Percentiles rank a stretch among this genome's conserved stretches.
Conservation (phyloP, 768 basidiomycete species). For the Rhodotorula graminis region DNA sequence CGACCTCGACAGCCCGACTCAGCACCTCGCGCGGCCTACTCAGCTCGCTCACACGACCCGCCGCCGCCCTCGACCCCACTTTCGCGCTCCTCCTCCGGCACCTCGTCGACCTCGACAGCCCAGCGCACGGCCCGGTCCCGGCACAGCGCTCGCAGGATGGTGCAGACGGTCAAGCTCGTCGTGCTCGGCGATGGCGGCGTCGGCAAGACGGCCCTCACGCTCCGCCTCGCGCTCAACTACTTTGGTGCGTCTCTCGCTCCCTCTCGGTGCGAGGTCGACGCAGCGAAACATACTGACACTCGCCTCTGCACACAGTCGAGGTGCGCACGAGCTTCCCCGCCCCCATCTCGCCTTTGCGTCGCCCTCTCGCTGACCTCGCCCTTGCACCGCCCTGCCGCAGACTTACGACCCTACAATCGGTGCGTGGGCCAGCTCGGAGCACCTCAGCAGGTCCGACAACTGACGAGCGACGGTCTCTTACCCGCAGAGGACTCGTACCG, state of each 20-base stretch:
- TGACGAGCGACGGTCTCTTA: too few relatives aligned
- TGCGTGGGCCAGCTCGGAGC: background rate
- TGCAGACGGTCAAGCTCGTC: slow-evolving; percentile 44
- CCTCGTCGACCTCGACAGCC: too few relatives aligned
- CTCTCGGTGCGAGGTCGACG: too few relatives aligned
- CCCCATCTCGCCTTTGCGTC: too few relatives aligned
- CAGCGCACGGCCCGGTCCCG: too few relatives aligned
- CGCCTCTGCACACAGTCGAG: too few relatives aligned
- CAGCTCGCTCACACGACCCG: too few relatives aligned
- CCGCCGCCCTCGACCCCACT: too few relatives aligned
- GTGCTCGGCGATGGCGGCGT: slow-evolving; percentile 51
- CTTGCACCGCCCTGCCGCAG: slow-evolving; percentile 6
- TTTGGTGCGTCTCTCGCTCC: background rate
- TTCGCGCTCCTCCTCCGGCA: background rate
- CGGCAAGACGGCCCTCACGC: slow-evolving; percentile 52
- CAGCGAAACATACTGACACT: too few relatives aligned
- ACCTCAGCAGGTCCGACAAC: background rate
- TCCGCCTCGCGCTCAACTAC: slow-evolving; percentile 44
- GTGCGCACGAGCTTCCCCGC: too few relatives aligned
- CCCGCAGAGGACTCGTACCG: slow-evolving; percentile 42
- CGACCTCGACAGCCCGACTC: too few relatives aligned
- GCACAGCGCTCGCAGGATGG: background rate
- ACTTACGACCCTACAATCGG: slow-evolving; percentile 44
- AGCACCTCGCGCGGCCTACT: too few relatives aligned
- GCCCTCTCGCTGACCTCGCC: background rate